Base-by-base conservation (phyloP, 2,329 filamentous ascomycete species). In the Fusarium vanettenii region DNA sequence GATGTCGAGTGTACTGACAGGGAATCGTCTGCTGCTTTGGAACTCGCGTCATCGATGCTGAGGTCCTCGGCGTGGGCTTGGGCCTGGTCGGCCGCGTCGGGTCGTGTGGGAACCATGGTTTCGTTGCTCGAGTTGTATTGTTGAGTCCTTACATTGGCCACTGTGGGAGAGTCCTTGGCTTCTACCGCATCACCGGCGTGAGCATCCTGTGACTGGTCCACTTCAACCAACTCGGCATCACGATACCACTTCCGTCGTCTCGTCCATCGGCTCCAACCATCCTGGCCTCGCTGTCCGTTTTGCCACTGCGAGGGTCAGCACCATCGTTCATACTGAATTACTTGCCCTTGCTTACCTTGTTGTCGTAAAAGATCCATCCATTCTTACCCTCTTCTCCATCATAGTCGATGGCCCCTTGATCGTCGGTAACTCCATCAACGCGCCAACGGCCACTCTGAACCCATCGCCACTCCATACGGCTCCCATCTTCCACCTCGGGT, bases 301-400 rank as follows among this genome's bases (percentile, higher is more conserved):
- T 95, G 92, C 97, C 97, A 99, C 93, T 97, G 59, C 4, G 5
- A 52, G 27, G 43, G 73, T 79, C 62, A 76, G 63, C 14, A 43
- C 13, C 33, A 2, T 8, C 8, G 13, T 1, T 7, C 4, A 2
- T 2, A 27, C 1, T 0, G 2, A 9, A 4, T 14, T 2, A 7
- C 6, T 27, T 6, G 29, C 0, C 18, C 18, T 14, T 11, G 22
- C 86, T 70, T 85, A 95, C 94, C 91, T 98, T 98, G 82, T 96
- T 98, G 80, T 99, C 97, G 81, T 98, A 99, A 83, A 97, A 99
- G 41, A 98, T 94, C 97, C 97, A 99, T 1, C 95, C 97, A 76
- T 92, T 90, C 79, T 85, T 91, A 5, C 90, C 92, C 27, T 92
- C 88, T 1, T 89, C 86, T 3, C 87, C 86, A 64, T 91, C 90